Base-by-base conservation (phyloP, 2,329 filamentous ascomycete genomes). In the Akanthomyces lecanii region DNA sequence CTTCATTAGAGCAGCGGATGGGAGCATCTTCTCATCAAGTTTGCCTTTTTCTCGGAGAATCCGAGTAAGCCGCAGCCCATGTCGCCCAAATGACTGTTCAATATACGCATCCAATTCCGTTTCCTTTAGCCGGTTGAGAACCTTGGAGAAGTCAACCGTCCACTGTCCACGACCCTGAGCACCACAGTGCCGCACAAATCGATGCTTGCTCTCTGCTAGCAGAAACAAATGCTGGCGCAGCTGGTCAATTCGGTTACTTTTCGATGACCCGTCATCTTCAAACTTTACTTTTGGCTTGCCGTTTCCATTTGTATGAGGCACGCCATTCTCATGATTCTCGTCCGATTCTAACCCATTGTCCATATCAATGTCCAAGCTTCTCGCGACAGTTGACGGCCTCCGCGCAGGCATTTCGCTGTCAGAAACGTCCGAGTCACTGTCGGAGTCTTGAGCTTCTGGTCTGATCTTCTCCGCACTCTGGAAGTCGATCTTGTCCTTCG, bases 21-120 rank as follows among this genome's bases (percentile, higher is more conserved):
- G 89, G 14, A 97, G 82, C 65, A 90, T 88, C 75, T 96, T 96
- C 75, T 99, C 95, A 68, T 98, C 94, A n/a, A 98, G 81, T 72
- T 95, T 97, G 60, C 95, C 95, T 71, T 93, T 92, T 64, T 90
- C 88, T 45, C 89, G 85, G 23, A 99, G 82, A 62, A 98, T 92
- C 23, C 92, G 89, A 23, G 92, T 84, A n/a, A 99, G 81, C 10
- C 94, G 90, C 21, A 94, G 83, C 0, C 92, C 92, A 53, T 89
- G 81, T 8, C 85, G 84, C 8, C 92, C 92, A 68, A 91, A 92
- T 2, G 86, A 85, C 59, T 91, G 86, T 66, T 89, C 85, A 62
- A 98, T 89, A 48, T 92, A 88, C 16, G 88, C 86, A 73, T 97
- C 92, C 36, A 98, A 79, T 73, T 97, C 92, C 6, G 84, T 78